These are phyloP conservation scores for Suillus weaverae DNA, from an alignment of 768 basidiomycete species.

Conservation along the genomic window DNA sequence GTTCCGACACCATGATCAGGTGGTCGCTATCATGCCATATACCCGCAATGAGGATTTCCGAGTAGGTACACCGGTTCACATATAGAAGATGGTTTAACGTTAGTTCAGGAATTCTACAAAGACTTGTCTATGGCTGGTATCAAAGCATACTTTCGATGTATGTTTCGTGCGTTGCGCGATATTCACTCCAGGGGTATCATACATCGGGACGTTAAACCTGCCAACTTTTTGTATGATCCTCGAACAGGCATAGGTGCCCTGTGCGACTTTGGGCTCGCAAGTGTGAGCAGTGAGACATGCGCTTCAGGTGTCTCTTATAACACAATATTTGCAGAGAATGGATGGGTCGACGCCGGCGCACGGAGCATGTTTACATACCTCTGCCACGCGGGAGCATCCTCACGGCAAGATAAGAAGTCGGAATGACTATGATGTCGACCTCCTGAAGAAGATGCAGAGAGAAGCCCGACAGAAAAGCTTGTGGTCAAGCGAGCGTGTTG, in stretches of 20 bases:
- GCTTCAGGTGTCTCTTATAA: conserved; percentile 7
- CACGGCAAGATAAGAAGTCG: conserved; percentile 61
- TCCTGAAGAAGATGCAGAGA: conserved; percentile 57
- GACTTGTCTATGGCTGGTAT: conserved; percentile 72
- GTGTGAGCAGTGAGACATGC: conserved; percentile 50
- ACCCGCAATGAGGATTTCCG: conserved; percentile 91
- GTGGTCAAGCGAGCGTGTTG: conserved; percentile 66
- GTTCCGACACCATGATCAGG: conserved; percentile 87
- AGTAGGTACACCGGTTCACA: conserved; percentile 47
- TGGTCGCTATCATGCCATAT: conserved; percentile 93
- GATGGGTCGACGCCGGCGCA: conserved; percentile 42
- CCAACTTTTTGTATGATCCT: conserved; percentile 94
- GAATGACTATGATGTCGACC: conserved; percentile 46
- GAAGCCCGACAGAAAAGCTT: conserved; percentile 57
- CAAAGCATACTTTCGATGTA: conserved; percentile 84
- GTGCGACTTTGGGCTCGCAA: conserved; percentile 95
- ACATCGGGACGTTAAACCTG: conserved; percentile 97
- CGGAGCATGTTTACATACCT: conserved; percentile 78
- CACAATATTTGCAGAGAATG: conserved; percentile 49
- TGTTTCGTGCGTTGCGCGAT: conserved; percentile 88
- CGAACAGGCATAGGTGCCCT: conserved; percentile 79
- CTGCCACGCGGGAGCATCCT: conserved; percentile 56
- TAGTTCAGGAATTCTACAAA: conserved; percentile 71
- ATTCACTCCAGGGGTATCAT: conserved; percentile 86
- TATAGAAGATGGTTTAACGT: conserved; percentile 10